Evolutionary conservation across 306 rosid genomes (phyloP), one percentile per base, ranked within the genome.

Genomic region (Medicago lupulina): DNA sequence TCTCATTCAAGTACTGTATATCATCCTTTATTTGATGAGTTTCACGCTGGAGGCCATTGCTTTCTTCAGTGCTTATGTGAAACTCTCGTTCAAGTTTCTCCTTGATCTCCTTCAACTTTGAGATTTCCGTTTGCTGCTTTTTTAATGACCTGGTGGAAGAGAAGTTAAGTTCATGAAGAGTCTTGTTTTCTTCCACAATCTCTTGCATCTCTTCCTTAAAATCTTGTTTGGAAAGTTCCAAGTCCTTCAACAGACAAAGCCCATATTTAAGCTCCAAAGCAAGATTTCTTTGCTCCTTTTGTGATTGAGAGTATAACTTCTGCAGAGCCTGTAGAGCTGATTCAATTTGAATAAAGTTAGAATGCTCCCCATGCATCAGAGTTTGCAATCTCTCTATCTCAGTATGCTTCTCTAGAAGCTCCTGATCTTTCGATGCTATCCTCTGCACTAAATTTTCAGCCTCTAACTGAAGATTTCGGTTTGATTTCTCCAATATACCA

Each of bases 241-340:
- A 63, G 65, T 90, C 87, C 75, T 86, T 94, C 89, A 94, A 76
- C 84, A 85, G 82, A 82, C 77, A 91, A 81, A 92, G 88, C 76
- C 97, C 95, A 40, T 76, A 74, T 76, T 92, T 87, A 55, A 94
- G 92, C 87, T 94, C 98, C 82, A 78, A 50, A 12, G 92, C 86
- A 73, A 94, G 89, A 71, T 83, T 85, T 83, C 74, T 89, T 83
- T 94, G 98, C 71, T 92, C 97, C 84, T 90, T 89, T 82, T 90
- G 96, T 63, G 98, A 92, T 76, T 89, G 86, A 67, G 79, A 85
- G 55, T 92, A 88, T 75, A 90, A 55, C 72, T 84, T 89, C 79
- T 89, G 97, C 70, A 94, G 83, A 67, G 84, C 79, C 75, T 86
- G 86, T 57, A 94, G 86, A 75, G 88, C 89, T 71, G 89, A 82